Base-by-base conservation (phyloP, 352 stramenopile species). In the Phytopythium boreale region DNA sequence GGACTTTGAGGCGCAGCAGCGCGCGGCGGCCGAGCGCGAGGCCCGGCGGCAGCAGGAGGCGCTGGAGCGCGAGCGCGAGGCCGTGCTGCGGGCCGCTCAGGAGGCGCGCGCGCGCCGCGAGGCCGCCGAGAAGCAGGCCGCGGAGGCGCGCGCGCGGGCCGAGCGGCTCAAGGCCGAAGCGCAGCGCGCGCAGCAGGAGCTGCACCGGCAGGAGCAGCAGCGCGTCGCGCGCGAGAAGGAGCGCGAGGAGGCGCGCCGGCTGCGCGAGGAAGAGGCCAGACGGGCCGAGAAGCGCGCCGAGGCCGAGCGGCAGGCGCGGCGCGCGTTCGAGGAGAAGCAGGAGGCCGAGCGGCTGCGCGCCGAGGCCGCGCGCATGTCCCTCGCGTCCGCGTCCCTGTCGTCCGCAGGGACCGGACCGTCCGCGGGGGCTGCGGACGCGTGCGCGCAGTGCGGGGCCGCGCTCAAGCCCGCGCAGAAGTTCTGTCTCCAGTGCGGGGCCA, bases 1-100 rank as follows among this genome's bases (percentile, higher is more conserved):
- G 26, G 81, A 93, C 51, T 90, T 81, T 31, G 84, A 92, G 47
- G 67, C 63, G 20, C 81, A 92, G 68, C 84, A 90, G 62, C 74
- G 76, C 26, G 70, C 76, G n/a, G 70, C 74, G 5, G 62, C 76
- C 29, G 84, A 92, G 66, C 76, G 80, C 12, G 84, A 90, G 47
- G 84, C 87, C 39, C 64, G 66, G n/a, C 76, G 82, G 31, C 79
- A 80, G 68, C 80, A 91, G 31, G 47, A 75, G 53, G 80, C 89
- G 51, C 68, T 93, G 19, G 79, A 90, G 59, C 60, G 71, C 4
- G 70, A 90, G 64, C 76, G 82, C 51, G 75, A 86, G 31, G 82
- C 87, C 67, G 75, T 88, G 68, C 70, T 90, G 26, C 62, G 74
- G 47, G 74, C 79, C 6, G 84, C 84, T 1, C 77, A 90, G 49